Evolutionary conservation across 129 eudicot genomes (phyloP), one percentile per base, ranked within the genome.

Genomic region (Sambucus nigra): DNA sequence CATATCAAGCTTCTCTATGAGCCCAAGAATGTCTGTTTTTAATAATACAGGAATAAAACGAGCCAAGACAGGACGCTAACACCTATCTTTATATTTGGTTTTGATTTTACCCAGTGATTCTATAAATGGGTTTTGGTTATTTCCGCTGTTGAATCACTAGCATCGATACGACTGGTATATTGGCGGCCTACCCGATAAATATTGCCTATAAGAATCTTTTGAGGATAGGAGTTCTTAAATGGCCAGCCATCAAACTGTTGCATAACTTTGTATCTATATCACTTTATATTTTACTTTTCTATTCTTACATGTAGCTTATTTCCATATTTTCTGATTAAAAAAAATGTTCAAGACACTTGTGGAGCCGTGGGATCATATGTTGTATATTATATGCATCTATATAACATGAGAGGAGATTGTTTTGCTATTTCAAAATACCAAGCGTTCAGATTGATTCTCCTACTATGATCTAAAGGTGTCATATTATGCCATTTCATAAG

Each of bases 21-120:
- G 95, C 70, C 87, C 87, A 0, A 78, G 92, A 60, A 78, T 81
- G 92, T 81, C 87, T 41, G 87, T 87, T 1, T 86, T 86, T 47
- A 81, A 78, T 27, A 81, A 69, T 71, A 76, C 59, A 0, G 91
- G 81, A 14, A 86, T 86, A 87, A 86, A 86, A 78, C 83, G 95
- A 12, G 95, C 95, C 64, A 86, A 86, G 72, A 86, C 95, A 2
- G 92, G 92, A 81, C 73, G 67, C 66, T 85, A 72, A 54, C 32
- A 11, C 63, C 63, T 19, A 22, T 19, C 17, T 50, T 17, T 35
- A 35, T 8, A 15, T 8, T 42, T 53, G 44, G 4, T 6, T n/a
- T n/a, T n/a, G n/a, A n/a, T n/a, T n/a, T n/a, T n/a, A n/a, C n/a
- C n/a, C n/a, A n/a, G n/a, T n/a, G n/a, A n/a, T n/a, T n/a, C n/a